Evolutionary conservation across 805 yeast genomes (phyloP).

Genomic region (Yamadazyma tumulicola): DNA sequence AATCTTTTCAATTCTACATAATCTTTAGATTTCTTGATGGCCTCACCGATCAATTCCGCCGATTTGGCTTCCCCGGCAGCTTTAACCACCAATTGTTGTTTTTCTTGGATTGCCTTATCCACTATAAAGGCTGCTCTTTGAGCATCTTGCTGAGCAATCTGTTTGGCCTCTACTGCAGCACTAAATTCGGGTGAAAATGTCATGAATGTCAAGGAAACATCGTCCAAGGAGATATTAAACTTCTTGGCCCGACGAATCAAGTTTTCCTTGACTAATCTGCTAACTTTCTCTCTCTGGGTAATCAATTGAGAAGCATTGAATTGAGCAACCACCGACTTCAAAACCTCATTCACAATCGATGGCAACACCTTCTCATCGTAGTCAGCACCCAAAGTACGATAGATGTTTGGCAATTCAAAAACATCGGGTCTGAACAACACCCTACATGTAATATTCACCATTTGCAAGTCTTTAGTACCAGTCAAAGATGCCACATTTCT

Average conservation of each 20-base stretch:
- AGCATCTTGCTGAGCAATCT: slow-evolving; percentile 99
- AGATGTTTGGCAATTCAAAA: slow-evolving; percentile 73
- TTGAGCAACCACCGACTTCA: slow-evolving; percentile 96
- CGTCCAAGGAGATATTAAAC: slow-evolving; percentile 86
- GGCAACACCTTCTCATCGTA: slow-evolving; percentile 97
- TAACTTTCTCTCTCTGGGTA: slow-evolving; percentile 97
- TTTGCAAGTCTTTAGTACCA: slow-evolving; percentile 97
- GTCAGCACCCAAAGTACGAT: slow-evolving; percentile 88
- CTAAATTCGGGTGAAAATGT: slow-evolving; percentile 98
- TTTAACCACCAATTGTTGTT: slow-evolving; percentile 93
- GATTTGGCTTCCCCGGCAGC: slow-evolving; percentile 99
- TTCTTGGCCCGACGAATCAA: slow-evolving; percentile 86
- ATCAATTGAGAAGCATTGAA: slow-evolving; percentile 97
- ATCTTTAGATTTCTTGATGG: slow-evolving; percentile 93
- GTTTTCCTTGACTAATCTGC: slow-evolving; percentile 85
- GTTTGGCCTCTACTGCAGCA: slow-evolving; percentile 96
- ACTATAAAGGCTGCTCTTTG: slow-evolving; percentile 97
- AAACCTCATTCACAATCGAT: slow-evolving; percentile 95
- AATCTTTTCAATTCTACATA: slow-evolving; percentile 95
- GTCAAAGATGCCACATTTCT: slow-evolving; percentile 93
- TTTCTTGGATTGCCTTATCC: slow-evolving; percentile 96
- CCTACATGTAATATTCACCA: slow-evolving; percentile 99
- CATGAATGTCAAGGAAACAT: slow-evolving; percentile 95
- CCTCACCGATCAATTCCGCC: slow-evolving; percentile 98
- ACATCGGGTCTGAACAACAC: slow-evolving; percentile 89